Conservation (phyloP, 345 rosid species). For the Citrus unshiu region DNA sequence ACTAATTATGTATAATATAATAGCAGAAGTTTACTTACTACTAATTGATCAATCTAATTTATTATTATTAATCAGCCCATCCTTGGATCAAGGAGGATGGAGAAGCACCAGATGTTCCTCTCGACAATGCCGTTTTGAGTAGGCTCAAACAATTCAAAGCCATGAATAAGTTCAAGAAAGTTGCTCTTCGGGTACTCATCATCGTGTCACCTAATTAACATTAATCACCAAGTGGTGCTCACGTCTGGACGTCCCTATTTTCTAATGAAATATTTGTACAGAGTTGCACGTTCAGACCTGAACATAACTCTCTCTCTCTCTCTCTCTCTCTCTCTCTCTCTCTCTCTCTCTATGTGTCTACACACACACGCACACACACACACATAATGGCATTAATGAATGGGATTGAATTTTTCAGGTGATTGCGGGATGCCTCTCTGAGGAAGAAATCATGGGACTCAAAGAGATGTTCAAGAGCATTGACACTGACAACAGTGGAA, state of each 20-base stretch:
- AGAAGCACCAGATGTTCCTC: slow-evolving; percentile 72
- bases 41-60: background rate
- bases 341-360: too few relatives aligned
- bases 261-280: too few relatives aligned
- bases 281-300: too few relatives aligned
- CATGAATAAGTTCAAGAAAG: slow-evolving; percentile 69
- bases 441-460: slow-evolving; percentile 97
- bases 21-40: background rate
- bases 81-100: slow-evolving; percentile 75
- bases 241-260: too few relatives aligned
- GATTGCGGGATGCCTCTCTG: slow-evolving; percentile 92
- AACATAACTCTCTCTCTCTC: too few relatives aligned
- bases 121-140: slow-evolving; percentile 53
- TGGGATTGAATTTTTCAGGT: slow-evolving; percentile 38
- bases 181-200: slow-evolving; percentile 57
- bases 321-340: too few relatives aligned
- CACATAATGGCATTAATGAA: background rate
- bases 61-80: slow-evolving; percentile 30
- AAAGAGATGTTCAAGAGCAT: slow-evolving; percentile 93
- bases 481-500: slow-evolving; percentile 84
- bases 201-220: too few relatives aligned
- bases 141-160: slow-evolving; percentile 70
- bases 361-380: too few relatives aligned
- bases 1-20: too few relatives aligned
- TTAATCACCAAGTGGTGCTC: too few relatives aligned